Conservation (phyloP, 2,329 filamentous ascomycete species). For the Alternaria conjuncta region DNA sequence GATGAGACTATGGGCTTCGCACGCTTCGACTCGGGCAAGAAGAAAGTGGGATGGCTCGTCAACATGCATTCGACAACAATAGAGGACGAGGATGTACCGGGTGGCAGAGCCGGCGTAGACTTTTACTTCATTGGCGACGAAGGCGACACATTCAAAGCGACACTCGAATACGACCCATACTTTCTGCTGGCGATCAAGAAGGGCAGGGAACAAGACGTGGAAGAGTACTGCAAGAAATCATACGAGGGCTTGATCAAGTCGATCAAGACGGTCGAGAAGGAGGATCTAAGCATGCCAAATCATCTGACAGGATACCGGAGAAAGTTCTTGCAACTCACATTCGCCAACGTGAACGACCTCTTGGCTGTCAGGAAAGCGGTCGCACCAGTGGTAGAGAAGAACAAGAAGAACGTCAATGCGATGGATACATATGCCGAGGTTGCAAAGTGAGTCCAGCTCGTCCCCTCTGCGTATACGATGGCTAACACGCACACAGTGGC, state of each 20-base stretch:
- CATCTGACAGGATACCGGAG: conserved; percentile 90
- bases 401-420: conserved; percentile 92
- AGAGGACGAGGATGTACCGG: conserved; percentile 80
- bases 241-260: conserved; percentile 83
- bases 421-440: conserved; percentile 99
- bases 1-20: conserved; percentile 95
- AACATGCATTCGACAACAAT: conserved; percentile 92
- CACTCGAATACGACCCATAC: conserved; percentile 95
- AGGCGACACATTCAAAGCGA: conserved; percentile 91
- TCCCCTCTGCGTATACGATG: background rate
- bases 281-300: conserved; percentile 94
- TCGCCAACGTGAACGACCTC: conserved; percentile 86
- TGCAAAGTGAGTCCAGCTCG: conserved; percentile 68
- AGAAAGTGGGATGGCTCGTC: conserved; percentile 88
- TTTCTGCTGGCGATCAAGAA: conserved; percentile 90
- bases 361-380: conserved; percentile 84
- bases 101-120: conserved; percentile 88
- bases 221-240: conserved; percentile 86
- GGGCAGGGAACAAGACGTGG: conserved; percentile 88
- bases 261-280: conserved; percentile 81
- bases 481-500: conserved; percentile 57
- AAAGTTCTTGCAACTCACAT: conserved; percentile 85
- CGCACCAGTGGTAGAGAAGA: conserved; percentile 91
- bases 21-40: conserved; percentile 86
- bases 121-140: conserved; percentile 88